Evolutionary conservation across 176 grass and related monocot species (phyloP).

Genomic region (Aegilops tauschii): DNA sequence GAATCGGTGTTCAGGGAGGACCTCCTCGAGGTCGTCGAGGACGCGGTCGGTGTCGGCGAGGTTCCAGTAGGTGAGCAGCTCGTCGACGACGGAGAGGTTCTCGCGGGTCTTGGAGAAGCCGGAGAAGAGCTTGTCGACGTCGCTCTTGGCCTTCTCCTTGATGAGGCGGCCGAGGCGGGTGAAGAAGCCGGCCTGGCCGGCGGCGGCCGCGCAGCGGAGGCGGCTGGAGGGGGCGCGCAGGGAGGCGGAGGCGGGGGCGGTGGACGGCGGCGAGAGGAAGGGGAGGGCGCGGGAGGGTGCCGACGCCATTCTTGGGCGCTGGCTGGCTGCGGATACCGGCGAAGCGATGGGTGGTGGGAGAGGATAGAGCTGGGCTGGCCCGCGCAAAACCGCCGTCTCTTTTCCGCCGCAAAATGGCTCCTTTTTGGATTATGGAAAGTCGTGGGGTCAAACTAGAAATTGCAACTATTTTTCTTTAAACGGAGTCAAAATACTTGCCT

Average conservation of each 20-base stretch:
- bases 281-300: conserved; percentile 54
- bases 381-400: background rate
- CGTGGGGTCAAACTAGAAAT: background rate
- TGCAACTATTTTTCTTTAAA: too few species aligned
- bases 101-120: conserved; percentile 98
- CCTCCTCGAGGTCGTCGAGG: conserved; percentile 96
- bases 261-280: conserved; percentile 46
- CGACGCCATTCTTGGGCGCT: conserved; percentile 43
- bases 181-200: conserved; percentile 96
- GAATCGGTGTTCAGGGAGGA: background rate
- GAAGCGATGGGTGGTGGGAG: conserved; percentile 36
- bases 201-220: conserved; percentile 46
- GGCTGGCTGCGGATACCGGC: background rate
- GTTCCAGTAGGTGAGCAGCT: conserved; percentile 99
- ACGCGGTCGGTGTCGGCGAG: conserved; percentile 90
- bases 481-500: too few species aligned
- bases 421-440: background rate
- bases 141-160: conserved; percentile 99
- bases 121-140: conserved; percentile 96
- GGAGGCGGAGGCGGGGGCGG: background rate
- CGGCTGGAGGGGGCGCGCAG: background rate
- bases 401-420: too few species aligned
- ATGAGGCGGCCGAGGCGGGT: conserved; percentile 86
- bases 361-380: conserved; percentile 27
- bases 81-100: conserved; percentile 91